A percentile compares a stretch with the other conserved stretches of the same genome.
Evolutionary conservation across 192 early-diverging fungal species (phyloP).

Genomic region (Chytriomyces confervae): DNA sequence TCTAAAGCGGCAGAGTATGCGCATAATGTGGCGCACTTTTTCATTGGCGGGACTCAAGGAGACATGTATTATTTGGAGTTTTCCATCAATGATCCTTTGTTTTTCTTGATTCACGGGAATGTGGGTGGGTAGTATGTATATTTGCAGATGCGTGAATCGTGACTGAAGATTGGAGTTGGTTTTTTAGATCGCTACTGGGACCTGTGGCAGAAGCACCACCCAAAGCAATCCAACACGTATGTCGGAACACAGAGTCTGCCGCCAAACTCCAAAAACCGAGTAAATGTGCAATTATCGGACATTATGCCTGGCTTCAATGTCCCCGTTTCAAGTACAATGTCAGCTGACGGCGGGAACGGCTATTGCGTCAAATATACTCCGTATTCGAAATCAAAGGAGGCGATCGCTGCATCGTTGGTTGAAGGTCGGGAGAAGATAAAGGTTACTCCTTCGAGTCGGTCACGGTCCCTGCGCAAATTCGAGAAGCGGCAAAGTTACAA

Average conservation of each 20-base stretch:
- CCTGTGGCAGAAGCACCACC: constrained; percentile 13
- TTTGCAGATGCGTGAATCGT: background rate
- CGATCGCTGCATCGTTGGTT: background rate
- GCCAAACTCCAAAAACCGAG: background rate
- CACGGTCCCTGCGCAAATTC: background rate
- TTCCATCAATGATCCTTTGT: constrained; percentile 42
- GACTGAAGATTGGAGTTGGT: background rate
- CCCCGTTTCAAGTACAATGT: constrained; percentile 13
- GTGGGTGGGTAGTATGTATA: constrained; percentile 29
- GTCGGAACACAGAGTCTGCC: background rate
- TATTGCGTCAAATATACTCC: constrained; percentile 17
- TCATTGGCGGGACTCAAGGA: constrained; percentile 5
- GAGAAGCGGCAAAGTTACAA: background rate
- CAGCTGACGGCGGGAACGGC: constrained; percentile 2
- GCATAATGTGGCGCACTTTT: constrained; percentile 20
- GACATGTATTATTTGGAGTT: constrained; percentile 24
- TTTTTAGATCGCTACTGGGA: constrained; percentile 19
- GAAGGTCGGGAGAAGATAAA: background rate
- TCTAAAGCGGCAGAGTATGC: constrained; percentile 2
- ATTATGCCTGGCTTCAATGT: constrained; percentile 21
- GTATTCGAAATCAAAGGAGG: background rate
- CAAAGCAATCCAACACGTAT: background rate
- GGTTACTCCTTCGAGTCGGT: background rate
- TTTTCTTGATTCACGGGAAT: constrained; percentile 47
- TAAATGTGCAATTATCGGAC: background rate